Conservation (phyloP, 176 grass and related monocot species). For the Avena eriantha region DNA sequence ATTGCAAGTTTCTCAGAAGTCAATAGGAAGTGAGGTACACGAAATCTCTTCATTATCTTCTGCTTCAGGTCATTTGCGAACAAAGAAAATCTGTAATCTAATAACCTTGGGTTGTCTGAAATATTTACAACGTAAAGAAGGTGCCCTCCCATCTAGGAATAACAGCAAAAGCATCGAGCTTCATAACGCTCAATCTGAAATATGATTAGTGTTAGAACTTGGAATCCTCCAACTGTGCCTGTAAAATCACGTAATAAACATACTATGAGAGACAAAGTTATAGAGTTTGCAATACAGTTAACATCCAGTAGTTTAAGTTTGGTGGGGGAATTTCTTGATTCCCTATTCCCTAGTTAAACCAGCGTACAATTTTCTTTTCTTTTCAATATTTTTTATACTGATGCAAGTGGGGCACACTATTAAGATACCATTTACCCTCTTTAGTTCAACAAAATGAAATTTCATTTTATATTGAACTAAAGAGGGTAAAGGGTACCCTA, state of each 20-base stretch:
- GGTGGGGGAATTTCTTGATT: neutral
- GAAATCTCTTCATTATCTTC: neutral
- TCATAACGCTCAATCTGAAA: neutral
- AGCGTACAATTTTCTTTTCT: no score
- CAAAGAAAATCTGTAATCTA: no score
- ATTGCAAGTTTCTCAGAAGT: slow-evolving; percentile 17
- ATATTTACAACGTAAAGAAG: neutral
- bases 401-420: no score
- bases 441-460: no score
- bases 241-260: neutral
- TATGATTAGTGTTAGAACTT: neutral
- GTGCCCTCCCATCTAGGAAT: neutral
- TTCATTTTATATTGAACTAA: no score
- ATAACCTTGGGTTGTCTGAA: neutral
- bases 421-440: no score
- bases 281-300: neutral
- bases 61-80: neutral
- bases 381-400: no score
- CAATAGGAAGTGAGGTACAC: neutral
- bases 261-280: neutral
- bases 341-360: neutral
- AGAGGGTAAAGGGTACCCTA: no score
- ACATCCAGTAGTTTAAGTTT: neutral
- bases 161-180: neutral
- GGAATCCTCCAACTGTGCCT: neutral